phyloP scores from a whole-genome alignment of 2,329 filamentous ascomycete species.

The Aspergillus uvarum region DNA sequence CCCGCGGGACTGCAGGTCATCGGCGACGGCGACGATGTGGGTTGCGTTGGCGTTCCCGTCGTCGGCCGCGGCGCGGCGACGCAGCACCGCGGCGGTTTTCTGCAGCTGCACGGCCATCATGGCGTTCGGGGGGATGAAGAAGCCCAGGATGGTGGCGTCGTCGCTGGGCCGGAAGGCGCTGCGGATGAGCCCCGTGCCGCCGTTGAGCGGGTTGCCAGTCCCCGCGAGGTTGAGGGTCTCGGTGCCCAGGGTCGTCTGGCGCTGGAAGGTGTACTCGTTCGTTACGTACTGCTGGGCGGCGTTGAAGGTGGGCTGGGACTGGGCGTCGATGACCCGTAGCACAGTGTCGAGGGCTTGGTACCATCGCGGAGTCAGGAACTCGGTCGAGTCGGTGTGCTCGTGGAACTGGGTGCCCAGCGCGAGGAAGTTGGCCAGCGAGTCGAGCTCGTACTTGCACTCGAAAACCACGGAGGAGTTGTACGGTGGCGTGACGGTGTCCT shows the following conservation, averaged over 20 bases:
- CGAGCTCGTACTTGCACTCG: constrained; percentile 98
- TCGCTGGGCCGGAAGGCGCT: constrained; percentile 94
- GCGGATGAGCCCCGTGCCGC: constrained; percentile 78
- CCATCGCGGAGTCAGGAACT: constrained; percentile 79
- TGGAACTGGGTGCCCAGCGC: constrained; percentile 83
- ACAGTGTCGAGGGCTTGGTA: constrained; percentile 72
- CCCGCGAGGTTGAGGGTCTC: constrained; percentile 83
- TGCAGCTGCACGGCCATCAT: constrained; percentile 91
- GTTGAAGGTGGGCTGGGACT: constrained; percentile 80
- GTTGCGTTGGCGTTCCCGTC: constrained; percentile 49
- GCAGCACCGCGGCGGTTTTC: constrained; percentile 69
- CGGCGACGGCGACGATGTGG: constrained; percentile 36
- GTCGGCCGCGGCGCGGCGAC: constrained; percentile 41
- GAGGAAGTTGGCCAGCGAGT: constrained; percentile 90
- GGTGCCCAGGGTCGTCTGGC: constrained; percentile 75
- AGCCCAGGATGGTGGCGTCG: constrained; percentile 90
- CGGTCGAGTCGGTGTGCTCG: constrained; percentile 71
- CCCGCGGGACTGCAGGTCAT: constrained; percentile 56
- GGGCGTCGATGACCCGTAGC: constrained; percentile 70
- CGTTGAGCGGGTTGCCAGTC: constrained; percentile 86
- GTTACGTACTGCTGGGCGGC: constrained; percentile 62
- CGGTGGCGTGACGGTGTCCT: constrained; percentile 78
- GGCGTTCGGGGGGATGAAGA: constrained; percentile 92
- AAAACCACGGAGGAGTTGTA: constrained; percentile 87
- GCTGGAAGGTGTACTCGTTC: constrained; percentile 86